Evolutionary conservation across 306 rosid species (phyloP).

Genomic region (Comarum palustre): DNA sequence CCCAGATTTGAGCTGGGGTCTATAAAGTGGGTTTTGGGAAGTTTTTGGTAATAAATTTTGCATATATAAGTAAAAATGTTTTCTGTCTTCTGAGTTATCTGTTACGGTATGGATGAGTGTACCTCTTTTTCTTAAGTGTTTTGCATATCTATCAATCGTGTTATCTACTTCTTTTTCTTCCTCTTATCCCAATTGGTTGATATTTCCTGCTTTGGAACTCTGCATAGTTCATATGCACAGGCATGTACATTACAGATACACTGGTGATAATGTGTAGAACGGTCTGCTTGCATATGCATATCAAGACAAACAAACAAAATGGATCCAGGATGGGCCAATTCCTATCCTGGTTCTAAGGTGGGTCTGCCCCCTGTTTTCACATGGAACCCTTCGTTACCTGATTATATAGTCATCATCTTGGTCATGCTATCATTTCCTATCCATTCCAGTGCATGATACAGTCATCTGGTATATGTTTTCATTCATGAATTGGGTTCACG

Average conservation of each 20-base stretch:
- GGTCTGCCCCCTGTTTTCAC: neutral
- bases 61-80: neutral
- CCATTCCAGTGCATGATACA: neutral
- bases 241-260: neutral
- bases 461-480: neutral
- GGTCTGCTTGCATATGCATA: neutral
- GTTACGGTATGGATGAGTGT: neutral
- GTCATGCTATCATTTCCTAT: neutral
- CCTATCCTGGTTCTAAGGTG: neutral
- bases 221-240: neutral
- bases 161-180: neutral
- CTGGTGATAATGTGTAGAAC: neutral
- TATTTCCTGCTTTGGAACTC: neutral
- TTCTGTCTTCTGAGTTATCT: neutral
- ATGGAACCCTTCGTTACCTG: neutral
- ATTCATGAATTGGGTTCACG: neutral
- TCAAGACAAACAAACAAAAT: neutral
- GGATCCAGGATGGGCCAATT: neutral
- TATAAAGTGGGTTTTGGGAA: neutral
- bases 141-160: neutral
- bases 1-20: neutral
- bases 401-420: neutral
- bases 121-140: neutral
- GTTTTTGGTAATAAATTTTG: neutral
- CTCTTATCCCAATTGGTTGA: neutral